These are phyloP conservation scores for Clohesyomyces aquaticus DNA, from an alignment of 495 filamentous ascomycete genomes.

Conservation along the genomic window DNA sequence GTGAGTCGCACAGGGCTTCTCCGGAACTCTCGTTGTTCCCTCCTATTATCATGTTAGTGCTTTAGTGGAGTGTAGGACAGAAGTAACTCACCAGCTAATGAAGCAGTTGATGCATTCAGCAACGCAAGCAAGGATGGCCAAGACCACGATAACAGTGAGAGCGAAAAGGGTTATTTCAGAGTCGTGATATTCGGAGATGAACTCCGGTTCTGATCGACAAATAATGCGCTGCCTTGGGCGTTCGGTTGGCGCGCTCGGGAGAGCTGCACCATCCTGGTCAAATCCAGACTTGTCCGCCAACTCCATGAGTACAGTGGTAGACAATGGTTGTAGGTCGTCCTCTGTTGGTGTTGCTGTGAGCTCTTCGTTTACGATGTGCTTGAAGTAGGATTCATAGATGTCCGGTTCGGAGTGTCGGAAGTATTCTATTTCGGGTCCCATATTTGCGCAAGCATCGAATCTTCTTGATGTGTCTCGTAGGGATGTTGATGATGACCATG, in stretches of 20 bases:
- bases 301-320: neutral
- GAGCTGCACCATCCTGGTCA: neutral
- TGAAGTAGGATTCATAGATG: constrained; percentile 8
- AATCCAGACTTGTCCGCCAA: neutral
- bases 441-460: constrained; percentile 2
- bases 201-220: constrained; percentile 12
- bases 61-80: neutral
- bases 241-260: constrained; percentile 12
- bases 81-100: constrained; percentile 16
- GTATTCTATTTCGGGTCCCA: constrained; percentile 23
- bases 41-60: neutral
- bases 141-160: constrained; percentile 17
- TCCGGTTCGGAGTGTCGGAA: constrained; percentile 19
- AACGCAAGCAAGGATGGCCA: constrained; percentile 24
- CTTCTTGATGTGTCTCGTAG: neutral
- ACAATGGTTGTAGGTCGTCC: neutral
- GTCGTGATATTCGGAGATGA: constrained; percentile 15
- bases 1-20: constrained; percentile 9
- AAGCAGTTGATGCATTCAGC: constrained; percentile 9
- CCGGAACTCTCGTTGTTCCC: neutral
- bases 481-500: neutral
- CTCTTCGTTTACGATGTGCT: neutral
- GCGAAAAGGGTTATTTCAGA: constrained; percentile 8
- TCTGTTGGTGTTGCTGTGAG: constrained; percentile 1
- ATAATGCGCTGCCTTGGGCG: constrained; percentile 14